Evolutionary conservation across 2,329 filamentous ascomycete species (phyloP).

Genomic region (Dactylellina parvicollis): DNA sequence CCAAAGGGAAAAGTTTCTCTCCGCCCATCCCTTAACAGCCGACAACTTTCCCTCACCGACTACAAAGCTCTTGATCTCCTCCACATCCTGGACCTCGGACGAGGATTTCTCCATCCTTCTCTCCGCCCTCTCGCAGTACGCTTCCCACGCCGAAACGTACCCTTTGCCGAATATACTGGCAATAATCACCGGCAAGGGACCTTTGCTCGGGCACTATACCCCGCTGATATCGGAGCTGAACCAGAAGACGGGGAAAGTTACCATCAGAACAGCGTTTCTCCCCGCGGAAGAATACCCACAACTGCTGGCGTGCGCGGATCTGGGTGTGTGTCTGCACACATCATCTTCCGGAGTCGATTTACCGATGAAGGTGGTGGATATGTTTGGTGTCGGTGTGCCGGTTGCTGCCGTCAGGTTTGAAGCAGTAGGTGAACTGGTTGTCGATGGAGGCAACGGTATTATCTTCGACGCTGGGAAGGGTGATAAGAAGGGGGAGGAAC

Average conservation of each 20-base stretch:
- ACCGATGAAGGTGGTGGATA: slow-evolving; percentile 99
- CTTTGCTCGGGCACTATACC: slow-evolving; percentile 80
- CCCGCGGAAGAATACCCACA: slow-evolving; percentile 83
- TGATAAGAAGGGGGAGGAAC: slow-evolving; percentile 65
- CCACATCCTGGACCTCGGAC: slow-evolving; percentile 96
- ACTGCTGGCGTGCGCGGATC: slow-evolving; percentile 83
- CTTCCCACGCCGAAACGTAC: slow-evolving; percentile 57
- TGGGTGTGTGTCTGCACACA: slow-evolving; percentile 90
- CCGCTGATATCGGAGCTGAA: slow-evolving; percentile 72
- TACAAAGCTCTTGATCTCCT: slow-evolving; percentile 81
- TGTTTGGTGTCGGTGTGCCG: slow-evolving; percentile 94
- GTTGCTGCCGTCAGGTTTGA: slow-evolving; percentile 87
- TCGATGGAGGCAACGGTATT: slow-evolving; percentile 83
- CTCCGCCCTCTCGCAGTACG: slow-evolving; percentile 78
- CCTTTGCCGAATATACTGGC: slow-evolving; percentile 75
- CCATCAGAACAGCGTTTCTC: slow-evolving; percentile 84
- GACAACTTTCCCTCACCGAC: slow-evolving; percentile 66
- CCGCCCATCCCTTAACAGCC: slow-evolving; percentile 72
- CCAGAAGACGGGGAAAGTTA: slow-evolving; percentile 70
- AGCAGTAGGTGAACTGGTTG: slow-evolving; percentile 90
- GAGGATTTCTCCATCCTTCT: slow-evolving; percentile 93
- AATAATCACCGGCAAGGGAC: slow-evolving; percentile 94
- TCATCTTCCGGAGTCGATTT: slow-evolving; percentile 94
- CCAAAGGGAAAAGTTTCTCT: slow-evolving; percentile 70
- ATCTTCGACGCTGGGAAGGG: slow-evolving; percentile 74